phyloP scores from a whole-genome alignment of 176 grass and related monocot species.

The Puccinellia tenuiflora region DNA sequence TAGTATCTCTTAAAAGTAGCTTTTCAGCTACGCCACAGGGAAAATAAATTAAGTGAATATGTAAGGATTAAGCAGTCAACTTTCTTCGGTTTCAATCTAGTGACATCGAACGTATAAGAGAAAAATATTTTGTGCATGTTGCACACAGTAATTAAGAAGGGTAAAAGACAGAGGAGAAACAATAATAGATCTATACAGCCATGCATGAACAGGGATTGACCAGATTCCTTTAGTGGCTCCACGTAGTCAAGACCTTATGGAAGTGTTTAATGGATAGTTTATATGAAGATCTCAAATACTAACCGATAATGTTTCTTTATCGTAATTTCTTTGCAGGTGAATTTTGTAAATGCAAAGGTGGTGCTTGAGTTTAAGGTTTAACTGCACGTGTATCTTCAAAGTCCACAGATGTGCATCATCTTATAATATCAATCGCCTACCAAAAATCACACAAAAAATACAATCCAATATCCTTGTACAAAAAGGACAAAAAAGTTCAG shows the following conservation, averaged over 20 bases:
- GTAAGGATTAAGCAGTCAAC: not conserved
- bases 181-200: not conserved
- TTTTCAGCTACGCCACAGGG: not conserved
- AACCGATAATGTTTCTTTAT: not conserved
- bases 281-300: not conserved
- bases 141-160: not conserved
- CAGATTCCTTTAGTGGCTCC: not conserved
- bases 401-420: not conserved
- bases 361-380: not conserved
- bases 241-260: not conserved
- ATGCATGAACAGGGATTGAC: not conserved
- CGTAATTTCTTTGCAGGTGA: not conserved
- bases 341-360: not conserved
- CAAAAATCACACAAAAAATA: not conserved
- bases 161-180: not conserved
- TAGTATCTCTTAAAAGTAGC: not conserved
- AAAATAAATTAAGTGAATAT: not conserved
- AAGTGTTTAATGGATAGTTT: not conserved
- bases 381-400: not conserved
- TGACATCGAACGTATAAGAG: not conserved
- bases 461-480: not conserved
- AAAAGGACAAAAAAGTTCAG: not conserved
- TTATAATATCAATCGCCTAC: not conserved
- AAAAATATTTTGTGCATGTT: not conserved
- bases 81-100: conserved; percentile 3